Percentiles rank a stretch among this genome's conserved stretches.
Conservation (phyloP, 257 asterid genomes). For the Solanum gracilifrons region DNA sequence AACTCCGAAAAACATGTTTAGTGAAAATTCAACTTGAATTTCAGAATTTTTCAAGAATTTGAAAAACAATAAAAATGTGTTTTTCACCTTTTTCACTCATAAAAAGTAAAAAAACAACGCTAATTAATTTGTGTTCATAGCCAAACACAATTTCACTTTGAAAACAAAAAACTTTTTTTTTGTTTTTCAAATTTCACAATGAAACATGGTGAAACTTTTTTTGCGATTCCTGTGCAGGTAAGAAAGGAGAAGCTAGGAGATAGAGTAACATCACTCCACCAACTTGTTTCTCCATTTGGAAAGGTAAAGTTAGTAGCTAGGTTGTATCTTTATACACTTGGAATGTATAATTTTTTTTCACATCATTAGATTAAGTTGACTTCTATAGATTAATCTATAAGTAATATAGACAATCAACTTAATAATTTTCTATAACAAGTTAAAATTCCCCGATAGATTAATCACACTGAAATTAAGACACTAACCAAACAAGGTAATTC, state of each 20-base stretch:
- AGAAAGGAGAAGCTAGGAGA: conserved; percentile 91
- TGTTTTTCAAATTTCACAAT: no score
- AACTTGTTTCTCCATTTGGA: conserved; percentile 95
- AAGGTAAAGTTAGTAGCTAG: conserved; percentile 43
- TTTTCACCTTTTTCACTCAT: no score
- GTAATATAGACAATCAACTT: not conserved
- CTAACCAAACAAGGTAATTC: no score
- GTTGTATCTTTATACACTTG: not conserved
- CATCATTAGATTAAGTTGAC: not conserved
- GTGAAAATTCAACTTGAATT: not conserved
- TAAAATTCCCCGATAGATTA: not conserved
- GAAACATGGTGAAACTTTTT: not conserved
- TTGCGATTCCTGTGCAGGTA: conserved; percentile 35
- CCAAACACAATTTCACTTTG: not conserved
- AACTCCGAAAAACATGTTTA: not conserved
- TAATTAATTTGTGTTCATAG: not conserved
- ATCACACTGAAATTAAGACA: not conserved
- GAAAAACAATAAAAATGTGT: not conserved
- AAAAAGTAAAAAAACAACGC: no score
- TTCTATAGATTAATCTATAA: not conserved
- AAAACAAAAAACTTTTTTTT: not conserved
- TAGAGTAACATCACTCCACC: conserved; percentile 89
- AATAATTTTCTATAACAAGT: not conserved
- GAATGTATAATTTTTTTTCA: not conserved
- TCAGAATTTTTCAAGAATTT: not conserved